Evolutionary conservation across 1,284 basidiomycete species (phyloP), one percentile per base, ranked within the genome.

Genomic region (Tilletia horrida): DNA sequence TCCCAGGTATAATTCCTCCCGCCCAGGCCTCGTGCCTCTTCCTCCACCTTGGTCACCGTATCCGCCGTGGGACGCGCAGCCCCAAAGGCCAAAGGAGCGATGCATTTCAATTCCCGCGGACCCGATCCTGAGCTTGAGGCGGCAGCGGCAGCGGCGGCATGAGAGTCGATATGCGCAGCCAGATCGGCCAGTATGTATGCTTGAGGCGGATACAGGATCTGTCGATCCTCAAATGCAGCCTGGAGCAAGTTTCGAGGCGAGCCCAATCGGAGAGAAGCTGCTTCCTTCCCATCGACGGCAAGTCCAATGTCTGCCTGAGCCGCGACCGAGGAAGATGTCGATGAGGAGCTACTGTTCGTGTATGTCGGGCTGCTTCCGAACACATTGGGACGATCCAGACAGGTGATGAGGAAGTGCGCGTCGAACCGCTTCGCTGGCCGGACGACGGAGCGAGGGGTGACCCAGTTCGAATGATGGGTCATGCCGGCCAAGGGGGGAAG

Each of bases 341-440:
- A 40, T 40, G 35, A 40, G 6, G 35, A 40, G 11, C 11, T 40
- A 40, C 35, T 40, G 6, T 11, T 40, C 35, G 35, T 35, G 55
- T 66, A n/a, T 69, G 29, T 43, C 57, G 35, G 35, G 35, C 45
- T 68, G 9, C 50, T 35, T 1, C 72, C 74, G 42, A 78, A 70
- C 2, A 71, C 71, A 27, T 78, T 72, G 2, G 66, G 64, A 2
- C 47, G 64, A 45, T 79, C 77, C 44, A 79, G 70, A 0, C 71
- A 65, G 13, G 77, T 79, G 61, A 79, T 66, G 66, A 77, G 76
- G 44, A 79, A 79, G 66, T 78, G 77, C 3, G 77, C 73, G 47
- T 78, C 75, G 70, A 79, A 79, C 18, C 77, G 71, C 47, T 79
- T 79, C 2, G 73, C 76, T 0, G 77, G 77, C 2, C 77, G 67